Percentiles rank a stretch among this genome's conserved stretches.
Conservation (phyloP, 2,329 filamentous ascomycete species). For the Colletotrichum tamarilloi region DNA sequence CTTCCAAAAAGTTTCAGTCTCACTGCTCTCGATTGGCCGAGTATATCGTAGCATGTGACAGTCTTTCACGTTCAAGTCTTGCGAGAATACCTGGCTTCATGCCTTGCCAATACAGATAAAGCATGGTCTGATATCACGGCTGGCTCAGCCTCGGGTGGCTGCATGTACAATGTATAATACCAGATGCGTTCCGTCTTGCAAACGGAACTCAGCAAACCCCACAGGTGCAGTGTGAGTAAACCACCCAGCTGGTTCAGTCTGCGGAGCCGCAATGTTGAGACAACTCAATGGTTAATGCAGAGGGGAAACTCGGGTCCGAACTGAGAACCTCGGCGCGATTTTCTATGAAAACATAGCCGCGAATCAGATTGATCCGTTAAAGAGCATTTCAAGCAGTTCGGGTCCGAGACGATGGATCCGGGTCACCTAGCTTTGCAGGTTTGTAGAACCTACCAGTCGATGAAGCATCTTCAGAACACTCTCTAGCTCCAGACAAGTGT, state of each 20-base stretch:
- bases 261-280: too few relatives aligned
- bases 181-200: background rate
- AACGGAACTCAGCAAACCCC: background rate
- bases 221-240: background rate
- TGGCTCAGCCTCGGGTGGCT: background rate
- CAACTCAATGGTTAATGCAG: background rate
- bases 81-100: background rate
- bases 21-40: background rate
- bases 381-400: background rate
- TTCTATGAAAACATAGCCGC: background rate
- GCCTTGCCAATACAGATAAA: background rate
- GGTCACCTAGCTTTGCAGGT: background rate
- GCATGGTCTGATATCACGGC: background rate
- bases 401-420: background rate
- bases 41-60: slow-evolving; percentile 24
- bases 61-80: slow-evolving; percentile 4
- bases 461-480: too few relatives aligned
- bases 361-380: background rate
- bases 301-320: background rate
- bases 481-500: too few relatives aligned
- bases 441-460: background rate
- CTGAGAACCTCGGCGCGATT: background rate
- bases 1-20: background rate
- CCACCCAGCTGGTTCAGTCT: background rate
- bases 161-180: background rate